Base-by-base conservation (phyloP, 2,329 filamentous ascomycete genomes). In the Pseudohalonectria lignicola region DNA sequence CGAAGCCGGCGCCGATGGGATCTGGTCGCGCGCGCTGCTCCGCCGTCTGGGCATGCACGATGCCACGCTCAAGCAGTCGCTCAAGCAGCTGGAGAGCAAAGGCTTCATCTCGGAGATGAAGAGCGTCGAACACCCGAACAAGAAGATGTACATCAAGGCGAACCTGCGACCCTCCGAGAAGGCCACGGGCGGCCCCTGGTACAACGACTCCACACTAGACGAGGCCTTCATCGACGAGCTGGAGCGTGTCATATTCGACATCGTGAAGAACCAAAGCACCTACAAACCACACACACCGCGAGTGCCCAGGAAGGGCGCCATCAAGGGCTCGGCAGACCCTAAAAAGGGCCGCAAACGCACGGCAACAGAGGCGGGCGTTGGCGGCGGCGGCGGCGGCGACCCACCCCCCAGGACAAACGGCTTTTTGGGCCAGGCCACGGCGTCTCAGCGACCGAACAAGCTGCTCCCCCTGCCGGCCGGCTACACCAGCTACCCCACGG, bases 111-210 rank as follows among this genome's bases (percentile, higher is more conserved):
- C 84, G 52, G 78, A 80, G 41, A 87, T 96, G 63, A 92, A 90
- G 63, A 92, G 82, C 58, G 87, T 94, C 60, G 87, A 94, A 62
- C 81, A 84, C 53, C 86, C 86, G 20, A 84, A 81, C 47, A 83
- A 92, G 55, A 94, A 94, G 63, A 94, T 94, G 74, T 98, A 92
- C 69, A 94, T 98, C 71, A 80, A 94, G 53, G 77, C 81, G 39
- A 80, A 81, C 45, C 74, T 98, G 43, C 76, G 79, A 10, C 90
- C 92, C 1, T 86, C 82, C 39, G 88, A 95, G 44, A 83, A 92
- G 44, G 85, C 93, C 34, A 94, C 87, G 0, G 92, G 92, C 34
- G 92, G 92, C 2, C 83, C 86, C 8, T 98, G 90, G 86, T 95
- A 92, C 57, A 88, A 85, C 7, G 87, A 94, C 45, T 85, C 86